Evolutionary conservation across 768 basidiomycete species (phyloP), one percentile per base, ranked within the genome.

Genomic region (Suillus subluteus): DNA sequence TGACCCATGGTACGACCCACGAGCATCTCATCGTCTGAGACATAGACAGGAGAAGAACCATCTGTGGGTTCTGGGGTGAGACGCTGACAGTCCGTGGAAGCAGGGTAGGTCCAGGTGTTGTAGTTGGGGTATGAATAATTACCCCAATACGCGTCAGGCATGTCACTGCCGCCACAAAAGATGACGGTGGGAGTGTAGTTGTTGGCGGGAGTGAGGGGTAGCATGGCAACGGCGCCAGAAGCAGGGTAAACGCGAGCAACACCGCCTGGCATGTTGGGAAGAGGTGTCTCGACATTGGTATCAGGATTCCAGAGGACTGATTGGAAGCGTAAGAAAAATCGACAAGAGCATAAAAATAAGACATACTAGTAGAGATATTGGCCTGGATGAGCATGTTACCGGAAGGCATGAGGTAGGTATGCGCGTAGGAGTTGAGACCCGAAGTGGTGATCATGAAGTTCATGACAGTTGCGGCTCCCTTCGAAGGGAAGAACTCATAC

Each of bases 131-230:
- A 86, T 3, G 87, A 82, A 73, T 94, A 95, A 76, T 94, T 86
- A 59, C 94, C 94, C 81, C 89, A 97, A 55, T 81, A 81, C 9
- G 82, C 81, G 18, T 87, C 89, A 3, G 88, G 81, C 86, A 97
- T 90, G 75, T 91, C 83, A 11, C 87, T 86, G 35, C 97, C 97
- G 61, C 96, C 96, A 69, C 96, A 99, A 79, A 98, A 96, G 54
- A 99, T 72, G 54, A 98, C 75, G 0, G 94, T 94, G 0, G 91
- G 93, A 0, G 84, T 87, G 75, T 93, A 99, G 74, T 93, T 91
- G 80, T 97, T 98, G 32, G 84, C 90, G 6, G 92, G 91, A 2
- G 93, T 96, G 21, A 99, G 84, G 8, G 96, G 96, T 0, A 99
- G 84, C 91, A 99, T 94, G 48, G 91, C 91, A 3, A 85, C 86